Conservation (phyloP, 2,329 filamentous ascomycete species). For the Cryphonectria carpinicola region DNA sequence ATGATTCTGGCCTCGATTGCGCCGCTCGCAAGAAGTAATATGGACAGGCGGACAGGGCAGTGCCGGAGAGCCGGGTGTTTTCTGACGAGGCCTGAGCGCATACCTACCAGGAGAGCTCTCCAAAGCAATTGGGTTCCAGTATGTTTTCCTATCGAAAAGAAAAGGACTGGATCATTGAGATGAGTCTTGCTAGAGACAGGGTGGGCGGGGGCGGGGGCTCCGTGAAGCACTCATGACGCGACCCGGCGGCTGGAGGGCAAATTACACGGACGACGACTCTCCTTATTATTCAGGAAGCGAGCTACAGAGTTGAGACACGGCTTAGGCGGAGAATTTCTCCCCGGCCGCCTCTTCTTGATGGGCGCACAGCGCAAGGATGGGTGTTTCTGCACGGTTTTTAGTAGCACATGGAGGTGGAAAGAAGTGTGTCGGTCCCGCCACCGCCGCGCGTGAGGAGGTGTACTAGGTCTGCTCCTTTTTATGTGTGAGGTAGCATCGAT, state of each 20-base stretch:
- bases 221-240: not conserved
- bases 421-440: not conserved
- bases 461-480: not conserved
- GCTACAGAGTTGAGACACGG: slow-evolving; percentile 11
- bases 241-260: too few species aligned
- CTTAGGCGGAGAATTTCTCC: slow-evolving; percentile 12
- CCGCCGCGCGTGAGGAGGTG: not conserved
- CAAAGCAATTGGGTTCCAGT: not conserved
- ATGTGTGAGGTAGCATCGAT: not conserved
- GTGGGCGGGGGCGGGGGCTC: not conserved
- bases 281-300: not conserved
- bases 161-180: not conserved
- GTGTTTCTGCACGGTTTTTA: not conserved
- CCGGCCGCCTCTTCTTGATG: slow-evolving; percentile 11
- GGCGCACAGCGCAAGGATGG: slow-evolving; percentile 2
- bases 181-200: not conserved
- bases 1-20: not conserved
- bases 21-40: not conserved
- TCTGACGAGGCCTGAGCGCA: not conserved
- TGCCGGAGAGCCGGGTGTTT: not conserved
- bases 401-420: not conserved
- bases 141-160: not conserved
- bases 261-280: not conserved
- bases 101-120: not conserved
- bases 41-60: not conserved